Evolutionary conservation across 495 filamentous ascomycete species (phyloP).

Genomic region (Rostrohypoxylon terebratum): DNA sequence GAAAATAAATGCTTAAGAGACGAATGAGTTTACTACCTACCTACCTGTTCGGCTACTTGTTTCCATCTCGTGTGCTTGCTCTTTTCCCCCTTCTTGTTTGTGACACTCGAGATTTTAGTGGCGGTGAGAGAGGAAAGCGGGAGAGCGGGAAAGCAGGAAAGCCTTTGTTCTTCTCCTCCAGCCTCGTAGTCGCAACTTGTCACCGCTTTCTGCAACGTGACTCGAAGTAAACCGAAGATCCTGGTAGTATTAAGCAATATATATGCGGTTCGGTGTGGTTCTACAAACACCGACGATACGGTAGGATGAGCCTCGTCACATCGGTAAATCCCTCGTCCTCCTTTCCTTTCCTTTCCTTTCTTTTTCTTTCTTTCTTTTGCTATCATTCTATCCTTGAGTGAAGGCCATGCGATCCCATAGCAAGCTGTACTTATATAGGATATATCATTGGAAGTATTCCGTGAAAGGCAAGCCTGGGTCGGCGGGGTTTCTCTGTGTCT

Average conservation of each 20-base stretch:
- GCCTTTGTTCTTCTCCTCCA: neutral
- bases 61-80: neutral
- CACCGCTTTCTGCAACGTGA: conserved; percentile 24
- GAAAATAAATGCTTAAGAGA: conserved; percentile 41
- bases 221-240: conserved; percentile 21
- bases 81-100: neutral
- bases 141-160: no score
- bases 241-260: neutral
- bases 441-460: neutral
- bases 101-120: conserved; percentile 23
- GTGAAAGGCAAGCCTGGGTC: neutral
- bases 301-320: neutral
- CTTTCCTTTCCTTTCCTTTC: neutral
- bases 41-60: neutral
- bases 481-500: neutral
- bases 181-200: conserved; percentile 8
- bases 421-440: neutral
- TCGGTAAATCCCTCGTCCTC: neutral
- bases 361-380: neutral
- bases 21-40: conserved; percentile 33
- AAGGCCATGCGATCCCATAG: neutral
- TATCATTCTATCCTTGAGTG: no score
- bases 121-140: conserved; percentile 32
- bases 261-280: conserved; percentile 13
- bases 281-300: conserved; percentile 15